Evolutionary conservation across 2,329 filamentous ascomycete genomes (phyloP), one percentile per base, ranked within the genome.

Genomic region (Pestalotiopsis sp.): DNA sequence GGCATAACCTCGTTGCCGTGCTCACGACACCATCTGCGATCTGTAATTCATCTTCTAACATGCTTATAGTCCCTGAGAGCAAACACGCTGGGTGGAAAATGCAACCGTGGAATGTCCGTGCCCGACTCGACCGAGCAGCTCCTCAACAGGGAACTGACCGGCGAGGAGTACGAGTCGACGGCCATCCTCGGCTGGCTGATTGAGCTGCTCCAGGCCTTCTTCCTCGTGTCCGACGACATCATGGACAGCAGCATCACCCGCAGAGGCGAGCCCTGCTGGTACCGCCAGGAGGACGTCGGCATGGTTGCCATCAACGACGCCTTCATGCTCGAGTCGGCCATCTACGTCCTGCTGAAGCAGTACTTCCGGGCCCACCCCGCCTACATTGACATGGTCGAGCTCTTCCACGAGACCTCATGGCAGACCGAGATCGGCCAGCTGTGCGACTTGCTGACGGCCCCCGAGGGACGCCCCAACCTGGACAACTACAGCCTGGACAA

Each of bases 271-370:
- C 95, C 96, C 57, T 99, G 96, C 86, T 99, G 96, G 96, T 99
- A 98, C 85, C 92, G 92, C 70, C 91, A 94, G 73, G 90, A 93
- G 39, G 90, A 92, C 63, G 95, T 99, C 57, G 95, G 95, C 80
- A 95, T 97, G 91, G 88, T 98, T 73, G 95, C 96, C 79, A 98
- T 99, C 88, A 99, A 99, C 87, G 96, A 99, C 80, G 90, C 95
- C 72, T 97, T 98, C 86, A 91, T 98, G 90, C 92, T 99, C 76
- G 96, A 98, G 85, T 85, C 92, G 14, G 85, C 89, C 77, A 98
- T 99, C 84, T 99, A 97, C 86, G 83, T 92, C 31, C 90, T 98
- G 60, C 90, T 99, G 72, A 96, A 95, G 86, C 96, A 97, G 84
- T 92, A 94, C 84, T 99, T 98, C 89, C 92, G 92, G 77, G 85